Conservation (phyloP, 257 asterid genomes). For the Penstemon davidsonii region DNA sequence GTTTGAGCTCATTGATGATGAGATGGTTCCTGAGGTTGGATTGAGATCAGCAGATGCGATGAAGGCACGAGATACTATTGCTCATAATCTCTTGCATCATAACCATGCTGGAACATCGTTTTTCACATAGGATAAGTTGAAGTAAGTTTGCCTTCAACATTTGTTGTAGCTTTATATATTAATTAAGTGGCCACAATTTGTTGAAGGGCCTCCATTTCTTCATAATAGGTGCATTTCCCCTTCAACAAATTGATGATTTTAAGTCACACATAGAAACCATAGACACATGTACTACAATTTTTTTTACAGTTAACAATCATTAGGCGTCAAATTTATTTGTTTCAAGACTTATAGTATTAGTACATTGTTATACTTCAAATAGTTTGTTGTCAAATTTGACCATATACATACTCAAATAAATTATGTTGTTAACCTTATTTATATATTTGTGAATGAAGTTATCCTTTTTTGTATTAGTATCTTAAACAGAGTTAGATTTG, state of each 20-base stretch:
- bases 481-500: not conserved
- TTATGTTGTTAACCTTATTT: no score
- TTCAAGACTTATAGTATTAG: conserved; percentile 11
- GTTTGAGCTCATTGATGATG: conserved; percentile 9
- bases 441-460: not conserved
- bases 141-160: not conserved
- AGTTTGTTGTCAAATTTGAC: not conserved
- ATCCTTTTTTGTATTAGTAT: not conserved
- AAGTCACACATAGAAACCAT: conserved; percentile 7
- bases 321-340: conserved; percentile 10
- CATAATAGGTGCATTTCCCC: not conserved
- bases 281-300: conserved; percentile 7
- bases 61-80: conserved; percentile 11
- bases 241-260: conserved; percentile 23
- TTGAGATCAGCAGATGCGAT: conserved; percentile 6
- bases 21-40: conserved; percentile 7
- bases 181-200: not conserved
- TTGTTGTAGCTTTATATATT: conserved; percentile 1
- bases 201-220: not conserved
- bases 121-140: conserved; percentile 35
- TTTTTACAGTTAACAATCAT: conserved; percentile 14
- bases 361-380: conserved; percentile 7
- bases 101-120: conserved; percentile 37
- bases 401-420: no score
- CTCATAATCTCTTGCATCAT: not conserved